Base-by-base conservation (phyloP, 139 green algal genomes). In the Haematococcus sp. region DNA sequence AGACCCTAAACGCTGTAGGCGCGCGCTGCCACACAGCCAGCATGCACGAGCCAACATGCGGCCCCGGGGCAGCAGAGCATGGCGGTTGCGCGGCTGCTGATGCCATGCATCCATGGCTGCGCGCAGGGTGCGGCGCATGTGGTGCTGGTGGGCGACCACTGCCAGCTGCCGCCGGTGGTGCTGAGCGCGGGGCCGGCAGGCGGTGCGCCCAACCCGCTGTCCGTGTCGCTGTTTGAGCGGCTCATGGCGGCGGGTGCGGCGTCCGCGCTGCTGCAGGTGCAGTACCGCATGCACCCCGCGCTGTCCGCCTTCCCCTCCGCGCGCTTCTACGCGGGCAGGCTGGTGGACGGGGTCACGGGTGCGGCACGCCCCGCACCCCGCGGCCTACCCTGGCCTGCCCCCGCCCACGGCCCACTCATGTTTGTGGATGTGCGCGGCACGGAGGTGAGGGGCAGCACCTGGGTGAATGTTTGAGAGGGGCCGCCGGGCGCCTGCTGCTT, bases 201-300 rank as follows among this genome's bases (percentile, higher is more conserved):
- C 54, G 40, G 40, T 7, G 7, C 40, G 40, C 65, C 74, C 61
- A 78, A 81, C 25, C 68, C 71, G 35, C 82, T 94, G 78, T 78
- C 86, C 52, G 76, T 82, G 33, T 91, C 82, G 25, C 80, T 96
- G 44, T 93, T 96, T 64, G 89, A 96, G 79, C 78, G 91, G 27
- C 75, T 81, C 27, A 81, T 87, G 60, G 40, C 73, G 28, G 79
- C 58, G 5, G 75, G 75, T 16, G 76, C 71, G 58, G 75, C 77
- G 13, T 65, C 75, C 0, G 61, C 64, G 30, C 71, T 95, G 79
- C 80, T 95, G 66, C 77, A 83, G 71, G 79, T 80, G n/a, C 91
- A 96, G 82, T 97, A 95, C 83, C 85, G 91, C 63, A 97, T 97
- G 92, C 88, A 96, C 63, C 92, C 92, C 3, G 40, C 73, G 15